Evolutionary conservation across 163 green algal genomes (phyloP), one percentile per base, ranked within the genome.

Genomic region (Scenedesmus sp.): DNA sequence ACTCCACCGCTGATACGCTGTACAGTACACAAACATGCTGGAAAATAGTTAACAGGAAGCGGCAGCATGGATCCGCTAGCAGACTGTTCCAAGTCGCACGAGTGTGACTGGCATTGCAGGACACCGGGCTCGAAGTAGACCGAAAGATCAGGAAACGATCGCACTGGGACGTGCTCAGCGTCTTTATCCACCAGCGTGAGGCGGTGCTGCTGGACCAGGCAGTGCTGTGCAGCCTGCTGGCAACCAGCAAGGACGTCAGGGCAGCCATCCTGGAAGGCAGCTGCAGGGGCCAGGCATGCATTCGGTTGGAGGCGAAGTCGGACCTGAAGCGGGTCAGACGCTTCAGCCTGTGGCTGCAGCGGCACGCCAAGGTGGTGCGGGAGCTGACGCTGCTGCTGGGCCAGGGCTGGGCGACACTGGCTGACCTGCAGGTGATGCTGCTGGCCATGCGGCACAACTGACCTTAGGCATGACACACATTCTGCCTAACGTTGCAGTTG

Each of bases 291-390:
- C 70, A 79, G 20, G 70, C 70, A 79, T 79, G 70, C 23, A 79
- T 79, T 52, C 23, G 70, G 2, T 79, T 79, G 1, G 70, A 52
- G 46, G 70, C 4, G 0, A 79, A 79, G 70, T 79, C 70, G 23
- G 70, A 79, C 70, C 7, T 79, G 70, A 52, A 79, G 70, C 70
- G 70, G 3, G 70, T 79, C 10, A 46, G 70, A 20, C 20, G 70
- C 5, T 79, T 79, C 70, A 79, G 70, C 70, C 70, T 79, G 70
- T 79, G 70, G 20, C 70, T 79, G 70, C 70, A 79, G 70, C 70
- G 70, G 70, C 70, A 79, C 20, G 70, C 70, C 2, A 23, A 79
- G 23, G 70, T 79, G 10, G 13, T 79, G 23, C 70, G 7, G 66
- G 70, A 79, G 70, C 70, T 79, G 70, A 23, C 46, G 70, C 70